Base-by-base conservation (phyloP, 768 basidiomycete species). In the Boletellus ananas region DNA sequence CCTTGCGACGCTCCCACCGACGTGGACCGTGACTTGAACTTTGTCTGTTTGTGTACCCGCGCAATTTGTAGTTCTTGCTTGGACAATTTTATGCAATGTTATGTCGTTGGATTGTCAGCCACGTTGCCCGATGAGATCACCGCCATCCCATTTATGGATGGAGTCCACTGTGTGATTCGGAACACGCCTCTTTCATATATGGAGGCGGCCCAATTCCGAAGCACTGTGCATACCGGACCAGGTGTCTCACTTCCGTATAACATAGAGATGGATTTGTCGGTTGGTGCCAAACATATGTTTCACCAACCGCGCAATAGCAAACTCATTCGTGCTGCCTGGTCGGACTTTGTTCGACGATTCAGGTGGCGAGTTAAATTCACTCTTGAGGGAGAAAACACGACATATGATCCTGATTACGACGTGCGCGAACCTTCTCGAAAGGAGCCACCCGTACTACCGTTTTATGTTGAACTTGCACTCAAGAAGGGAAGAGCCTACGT, bases 361-460 rank as follows among this genome's bases (percentile, higher is more conserved):
- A 3, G 23, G 23, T 23, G 23, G 23, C 23, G 23, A 23, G 23
- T 23, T 5, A 3, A 23, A 3, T 23, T 23, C 5, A 23, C 23
- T 3, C 5, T 23, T 5, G 23, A 23, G 5, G 5, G 5, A 3
- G 5, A 5, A 3, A 3, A 23, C 33, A 2, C 2, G 7, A 25
- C 31, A 4, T 58, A 58, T n/a, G 57, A 58, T 34, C 47, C 53
- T 0, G 57, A 58, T 8, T 58, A 55, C 3, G 57, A 58, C 8
- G 57, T 58, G 29, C 0, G 39, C 0, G 10, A 4, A 1, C 43
- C 34, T 9, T 51, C 52, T 6, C 34, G 13, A 0, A 50, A 51
- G 27, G 14, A 37, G 0, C 57, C 53, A 3, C 57, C 57, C 2
- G 0, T 18, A 1, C 2, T 55, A 45, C 56, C 56, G 36, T 34